Base-by-base conservation (phyloP, 225 moss, liverwort and hornwort genomes). In the Bryum argenteum region DNA sequence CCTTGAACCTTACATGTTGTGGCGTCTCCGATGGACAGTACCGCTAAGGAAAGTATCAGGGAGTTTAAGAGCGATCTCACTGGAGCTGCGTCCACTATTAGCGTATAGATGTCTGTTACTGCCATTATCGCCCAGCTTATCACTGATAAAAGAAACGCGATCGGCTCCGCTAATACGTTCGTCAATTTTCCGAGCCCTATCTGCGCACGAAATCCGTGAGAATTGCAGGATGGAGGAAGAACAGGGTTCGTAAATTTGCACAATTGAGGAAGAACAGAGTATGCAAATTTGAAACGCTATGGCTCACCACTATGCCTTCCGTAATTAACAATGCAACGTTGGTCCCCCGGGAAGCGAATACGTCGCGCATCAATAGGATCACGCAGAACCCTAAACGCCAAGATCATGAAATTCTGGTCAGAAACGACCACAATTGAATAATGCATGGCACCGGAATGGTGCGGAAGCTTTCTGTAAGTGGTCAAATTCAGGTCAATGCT, bases 1-100 rank as follows among this genome's bases (percentile, higher is more conserved):
- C 84, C 84, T 41, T 53, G 63, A 11, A 75, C 66, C 28, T 54
- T 60, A 20, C 66, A 48, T 11, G 80, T 19, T 1, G 84, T 58
- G 41, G 79, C 88, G 28, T 88, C 88, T 61, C 88, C 84, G 24
- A 88, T 70, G 70, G 72, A 79, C 10, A 88, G 77, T 24, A 88
- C 79, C 28, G 82, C 88, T 11, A 84, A 59, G 59, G 84, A 69
- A 37, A 88, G 80, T 24, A 84, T 10, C 33, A 84, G 71, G 40
- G 78, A 40, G 9, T 17, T 66, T 0, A 75, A n/a, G 54, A 88
- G 82, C 17, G 82, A 33, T 19, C 16, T 60, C 7, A 84, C 72
- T n/a, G 84, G 88, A 23, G 82, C 79, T 38, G 58, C 51, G 54
- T 80, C 79, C 3, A 88, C 81, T n/a, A 88, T 66, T 3, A 88